Evolutionary conservation across 805 yeast species (phyloP), one percentile per base, ranked within the genome.

Genomic region (Yarrowia osloensis): DNA sequence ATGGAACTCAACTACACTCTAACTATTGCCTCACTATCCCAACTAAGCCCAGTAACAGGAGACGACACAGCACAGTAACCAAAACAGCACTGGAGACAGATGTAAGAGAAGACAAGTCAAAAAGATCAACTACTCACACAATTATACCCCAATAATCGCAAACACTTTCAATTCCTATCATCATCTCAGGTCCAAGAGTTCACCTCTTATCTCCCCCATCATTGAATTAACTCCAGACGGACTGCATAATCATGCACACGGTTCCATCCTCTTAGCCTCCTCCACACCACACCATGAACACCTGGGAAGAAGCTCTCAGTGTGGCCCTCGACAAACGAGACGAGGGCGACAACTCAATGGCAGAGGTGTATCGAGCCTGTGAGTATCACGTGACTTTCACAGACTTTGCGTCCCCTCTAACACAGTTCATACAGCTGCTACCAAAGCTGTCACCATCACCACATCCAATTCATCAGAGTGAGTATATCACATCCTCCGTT

Each of bases 401-500:
- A 4, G 4, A 7, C 15, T 13, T 11, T 12, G 15, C 4, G 4
- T 8, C 13, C 22, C 8, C 1, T 6, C 63, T 57, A 57, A 57
- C 63, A 57, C 63, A 57, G 63, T 57, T 37, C 63, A 57, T 12
- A 39, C 63, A 13, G 63, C 63, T 4, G 63, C 63, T 2, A 22
- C 49, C 31, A 37, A 39, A 22, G 63, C 63, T 13, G 63, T 57
- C 2, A 15, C 54, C 40, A 50, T 3, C n/a, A 5, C 50, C n/a
- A 5, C 50, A 8, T 28, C 31, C 28, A 22, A 15, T 24, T 6
- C 55, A 12, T 24, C 62, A 39, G 49, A 21, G 63, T 57, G 63
- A 57, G 63, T 29, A 54, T 22, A 26, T 22, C 21, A 33, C 24
- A 7, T 15, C 21, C 13, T 29, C n/a, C 8, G 15, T 4, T 35